phyloP scores from a whole-genome alignment of 176 grass and related monocot genomes.

The Carex parvula region DNA sequence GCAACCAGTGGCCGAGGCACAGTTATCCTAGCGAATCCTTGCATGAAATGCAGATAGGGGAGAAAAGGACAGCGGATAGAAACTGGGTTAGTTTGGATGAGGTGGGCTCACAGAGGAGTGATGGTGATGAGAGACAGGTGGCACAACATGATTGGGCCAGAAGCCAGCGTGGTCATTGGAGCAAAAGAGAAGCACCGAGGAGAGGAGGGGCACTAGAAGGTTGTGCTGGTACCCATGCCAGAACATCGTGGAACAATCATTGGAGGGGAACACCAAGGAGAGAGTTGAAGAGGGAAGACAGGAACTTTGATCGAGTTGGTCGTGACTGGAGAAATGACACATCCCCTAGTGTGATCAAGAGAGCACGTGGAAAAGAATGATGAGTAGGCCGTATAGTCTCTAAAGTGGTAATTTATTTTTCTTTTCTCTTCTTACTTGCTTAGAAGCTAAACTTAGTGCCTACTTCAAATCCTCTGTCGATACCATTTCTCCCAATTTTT shows the following conservation, averaged over 20 bases:
- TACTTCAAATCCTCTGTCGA: neutral
- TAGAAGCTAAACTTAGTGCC: neutral
- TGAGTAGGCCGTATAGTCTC: no score
- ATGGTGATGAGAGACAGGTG: neutral
- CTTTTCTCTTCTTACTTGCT: neutral
- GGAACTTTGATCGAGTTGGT: neutral
- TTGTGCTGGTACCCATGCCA: neutral
- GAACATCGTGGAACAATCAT: neutral
- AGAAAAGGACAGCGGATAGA: neutral
- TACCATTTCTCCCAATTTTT: neutral
- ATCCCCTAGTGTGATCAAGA: neutral
- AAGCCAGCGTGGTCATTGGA: no score
- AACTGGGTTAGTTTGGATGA: neutral
- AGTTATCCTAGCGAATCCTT: neutral
- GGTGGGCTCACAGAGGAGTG: neutral
- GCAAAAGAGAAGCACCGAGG: constrained; percentile 3
- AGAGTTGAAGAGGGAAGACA: neutral
- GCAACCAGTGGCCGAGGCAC: neutral
- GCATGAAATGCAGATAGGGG: neutral
- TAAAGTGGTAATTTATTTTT: no score
- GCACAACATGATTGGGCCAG: neutral
- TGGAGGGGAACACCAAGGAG: neutral
- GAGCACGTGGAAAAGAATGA: neutral
- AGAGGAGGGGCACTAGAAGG: neutral
- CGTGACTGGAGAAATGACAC: neutral